Conservation (phyloP, 2,329 filamentous ascomycete species). For the Fusarium sp. region DNA sequence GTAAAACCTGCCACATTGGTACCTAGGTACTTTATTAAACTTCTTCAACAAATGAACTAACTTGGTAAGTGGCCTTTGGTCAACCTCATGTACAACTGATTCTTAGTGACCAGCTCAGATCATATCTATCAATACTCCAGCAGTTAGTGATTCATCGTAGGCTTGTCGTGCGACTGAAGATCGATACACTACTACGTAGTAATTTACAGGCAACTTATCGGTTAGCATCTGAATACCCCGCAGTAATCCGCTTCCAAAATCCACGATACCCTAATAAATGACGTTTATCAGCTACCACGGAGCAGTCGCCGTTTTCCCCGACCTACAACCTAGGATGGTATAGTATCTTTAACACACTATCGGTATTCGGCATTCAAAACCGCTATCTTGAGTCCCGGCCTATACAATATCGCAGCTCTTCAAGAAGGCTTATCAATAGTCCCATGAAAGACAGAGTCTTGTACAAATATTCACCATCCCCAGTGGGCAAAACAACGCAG, state of each 20-base stretch:
- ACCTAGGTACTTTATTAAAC: not conserved
- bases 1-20: not conserved
- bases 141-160: not conserved
- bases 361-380: slow-evolving; percentile 34
- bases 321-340: slow-evolving; percentile 27
- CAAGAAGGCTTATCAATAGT: slow-evolving; percentile 2
- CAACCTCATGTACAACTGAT: not conserved
- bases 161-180: slow-evolving; percentile 9
- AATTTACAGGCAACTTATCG: slow-evolving; percentile 3
- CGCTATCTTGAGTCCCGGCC: slow-evolving; percentile 12
- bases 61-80: not conserved
- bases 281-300: slow-evolving; percentile 35
- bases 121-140: not conserved
- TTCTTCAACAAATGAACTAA: not conserved
- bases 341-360: slow-evolving; percentile 29
- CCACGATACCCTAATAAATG: slow-evolving; percentile 24
- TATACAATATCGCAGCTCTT: not conserved
- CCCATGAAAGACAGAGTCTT: not conserved
- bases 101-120: not conserved
- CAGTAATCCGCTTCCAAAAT: slow-evolving; percentile 26
- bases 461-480: not conserved
- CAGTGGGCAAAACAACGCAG: slow-evolving; percentile 18
- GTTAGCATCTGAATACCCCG: slow-evolving; percentile 36
- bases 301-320: slow-evolving; percentile 33
- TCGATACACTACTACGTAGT: not conserved